Evolutionary conservation across 192 early-diverging fungal genomes (phyloP).

Genomic region (Coemansia umbellata): DNA sequence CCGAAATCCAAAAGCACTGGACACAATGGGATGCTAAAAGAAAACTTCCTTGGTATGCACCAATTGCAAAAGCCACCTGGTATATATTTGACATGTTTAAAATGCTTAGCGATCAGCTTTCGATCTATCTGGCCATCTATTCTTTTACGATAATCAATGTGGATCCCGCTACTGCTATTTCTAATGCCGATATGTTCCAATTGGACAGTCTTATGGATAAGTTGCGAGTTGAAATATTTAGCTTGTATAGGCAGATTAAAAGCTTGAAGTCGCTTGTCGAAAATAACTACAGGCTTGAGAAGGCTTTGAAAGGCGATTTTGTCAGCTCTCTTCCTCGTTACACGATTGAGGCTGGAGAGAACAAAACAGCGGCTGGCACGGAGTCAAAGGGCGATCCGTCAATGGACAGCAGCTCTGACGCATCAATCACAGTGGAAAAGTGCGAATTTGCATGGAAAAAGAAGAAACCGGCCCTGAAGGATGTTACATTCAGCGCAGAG

Average conservation of each 20-base stretch:
- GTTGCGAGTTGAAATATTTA: neutral
- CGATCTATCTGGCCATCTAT: slow-evolving; percentile 2
- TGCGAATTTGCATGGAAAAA: slow-evolving; percentile 18
- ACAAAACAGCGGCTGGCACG: neutral
- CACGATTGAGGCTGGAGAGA: neutral
- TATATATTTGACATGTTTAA: neutral
- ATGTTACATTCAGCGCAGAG: slow-evolving; percentile 1
- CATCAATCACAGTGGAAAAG: slow-evolving; percentile 2
- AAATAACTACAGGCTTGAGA: slow-evolving; percentile 8
- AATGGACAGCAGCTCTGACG: neutral
- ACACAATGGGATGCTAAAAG: neutral
- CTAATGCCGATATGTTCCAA: slow-evolving; percentile 22
- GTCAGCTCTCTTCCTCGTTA: slow-evolving; percentile 11
- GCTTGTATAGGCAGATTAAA: neutral
- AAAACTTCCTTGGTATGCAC: slow-evolving; percentile 29
- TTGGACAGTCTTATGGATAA: slow-evolving; percentile 1
- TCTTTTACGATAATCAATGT: neutral
- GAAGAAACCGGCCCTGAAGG: neutral
- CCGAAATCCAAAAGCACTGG: neutral
- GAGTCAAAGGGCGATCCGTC: neutral
- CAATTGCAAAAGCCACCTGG: slow-evolving; percentile 6
- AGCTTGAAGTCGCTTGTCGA: neutral
- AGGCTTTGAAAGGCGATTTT: slow-evolving; percentile 18
- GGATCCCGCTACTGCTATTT: neutral
- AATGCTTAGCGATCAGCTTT: neutral